Conservation (phyloP, 345 rosid species). For the Reutealis trisperma region DNA sequence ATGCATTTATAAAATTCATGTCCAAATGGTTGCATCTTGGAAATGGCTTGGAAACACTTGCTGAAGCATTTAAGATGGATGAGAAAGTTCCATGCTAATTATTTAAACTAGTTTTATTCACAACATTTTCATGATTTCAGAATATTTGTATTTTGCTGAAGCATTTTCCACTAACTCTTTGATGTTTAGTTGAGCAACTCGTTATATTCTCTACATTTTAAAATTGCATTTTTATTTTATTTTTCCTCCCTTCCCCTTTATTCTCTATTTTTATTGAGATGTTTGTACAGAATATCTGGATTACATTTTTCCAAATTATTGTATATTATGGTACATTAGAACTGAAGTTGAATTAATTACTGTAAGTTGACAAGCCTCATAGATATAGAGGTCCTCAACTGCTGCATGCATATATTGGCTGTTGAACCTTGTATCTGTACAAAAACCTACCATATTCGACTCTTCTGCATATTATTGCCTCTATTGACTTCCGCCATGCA, state of each 20-base stretch:
- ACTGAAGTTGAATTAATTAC: neutral
- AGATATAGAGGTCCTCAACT: neutral
- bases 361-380: conserved; percentile 2
- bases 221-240: neutral
- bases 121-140: neutral
- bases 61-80: too few species aligned
- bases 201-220: neutral
- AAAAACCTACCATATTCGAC: neutral
- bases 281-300: neutral
- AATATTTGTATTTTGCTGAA: neutral
- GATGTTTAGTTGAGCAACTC: neutral
- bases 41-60: too few species aligned
- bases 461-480: neutral
- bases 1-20: too few species aligned
- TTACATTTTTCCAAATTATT: too few species aligned
- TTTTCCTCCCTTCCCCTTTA: neutral
- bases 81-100: too few species aligned
- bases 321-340: neutral
- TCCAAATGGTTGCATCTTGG: too few species aligned
- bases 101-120: neutral
- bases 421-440: neutral
- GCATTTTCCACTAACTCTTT: neutral
- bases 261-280: neutral
- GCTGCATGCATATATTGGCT: neutral
- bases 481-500: neutral